phyloP scores from a whole-genome alignment of 495 filamentous ascomycete species.

The Trichoderma gamsii region DNA sequence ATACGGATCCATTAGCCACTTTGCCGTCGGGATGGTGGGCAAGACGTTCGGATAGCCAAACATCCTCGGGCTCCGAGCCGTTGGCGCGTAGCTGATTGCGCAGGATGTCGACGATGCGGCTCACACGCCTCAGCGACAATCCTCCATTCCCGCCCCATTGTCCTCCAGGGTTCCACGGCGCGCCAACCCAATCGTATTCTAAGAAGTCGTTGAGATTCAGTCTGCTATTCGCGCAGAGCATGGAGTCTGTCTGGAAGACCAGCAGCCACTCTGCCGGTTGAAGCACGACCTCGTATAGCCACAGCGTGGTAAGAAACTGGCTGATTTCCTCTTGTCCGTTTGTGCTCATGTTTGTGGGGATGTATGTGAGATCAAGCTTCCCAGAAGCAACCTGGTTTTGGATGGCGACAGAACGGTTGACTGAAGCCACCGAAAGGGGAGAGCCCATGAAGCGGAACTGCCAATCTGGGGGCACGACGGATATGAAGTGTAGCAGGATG shows the following conservation, averaged over 20 bases:
- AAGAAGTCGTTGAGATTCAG: conserved; percentile 42
- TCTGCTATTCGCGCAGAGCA: conserved; percentile 43
- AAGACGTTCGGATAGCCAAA: conserved; percentile 44
- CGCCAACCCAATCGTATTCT: conserved; percentile 48
- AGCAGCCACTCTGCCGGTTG: conserved; percentile 41
- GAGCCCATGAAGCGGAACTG: conserved; percentile 48
- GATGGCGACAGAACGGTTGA: conserved; percentile 37
- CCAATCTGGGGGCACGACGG: conserved; percentile 48
- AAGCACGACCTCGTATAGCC: conserved; percentile 40
- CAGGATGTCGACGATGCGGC: conserved; percentile 41
- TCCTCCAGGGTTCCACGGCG: conserved; percentile 40
- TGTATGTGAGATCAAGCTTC: conserved; percentile 42
- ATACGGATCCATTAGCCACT: conserved; percentile 40
- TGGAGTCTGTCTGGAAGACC: conserved; percentile 45
- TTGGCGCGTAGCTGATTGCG: conserved; percentile 34
- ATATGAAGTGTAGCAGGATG: conserved; percentile 45
- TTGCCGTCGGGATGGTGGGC: conserved; percentile 35
- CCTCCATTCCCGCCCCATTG: conserved; percentile 46
- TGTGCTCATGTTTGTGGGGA: conserved; percentile 40
- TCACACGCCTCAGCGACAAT: conserved; percentile 41
- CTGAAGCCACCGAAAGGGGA: conserved; percentile 28
- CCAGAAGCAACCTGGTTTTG: conserved; percentile 32
- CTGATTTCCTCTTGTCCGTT: conserved; percentile 39
- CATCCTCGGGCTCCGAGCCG: conserved; percentile 39
- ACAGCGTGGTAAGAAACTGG: conserved; percentile 40